Percentiles rank a stretch among this genome's conserved stretches.
These are phyloP conservation scores for Agrocybe chaxingu DNA, from an alignment of 768 basidiomycete species.

Conservation along the genomic window DNA sequence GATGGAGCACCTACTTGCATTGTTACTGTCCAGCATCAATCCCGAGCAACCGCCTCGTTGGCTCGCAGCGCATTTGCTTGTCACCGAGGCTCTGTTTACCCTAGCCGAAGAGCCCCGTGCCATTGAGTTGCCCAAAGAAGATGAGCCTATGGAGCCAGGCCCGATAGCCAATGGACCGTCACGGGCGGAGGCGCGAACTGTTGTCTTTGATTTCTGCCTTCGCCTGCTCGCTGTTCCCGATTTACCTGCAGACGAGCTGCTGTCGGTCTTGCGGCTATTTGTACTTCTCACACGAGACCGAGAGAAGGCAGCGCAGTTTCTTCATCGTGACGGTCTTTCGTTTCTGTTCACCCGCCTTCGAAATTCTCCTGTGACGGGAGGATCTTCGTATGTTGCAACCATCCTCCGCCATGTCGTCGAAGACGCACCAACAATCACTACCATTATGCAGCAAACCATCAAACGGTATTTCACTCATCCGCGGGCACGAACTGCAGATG, in stretches of 20 bases:
- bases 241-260: slow-evolving; percentile 75
- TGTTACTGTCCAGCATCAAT: slow-evolving; percentile 58
- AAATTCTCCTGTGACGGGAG: slow-evolving; percentile 56
- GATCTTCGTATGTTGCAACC: slow-evolving; percentile 80
- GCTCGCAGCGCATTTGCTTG: slow-evolving; percentile 83
- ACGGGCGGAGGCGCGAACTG: slow-evolving; percentile 56
- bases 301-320: slow-evolving; percentile 60
- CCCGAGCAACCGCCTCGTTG: slow-evolving; percentile 75
- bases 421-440: slow-evolving; percentile 58
- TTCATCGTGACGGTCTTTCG: slow-evolving; percentile 60
- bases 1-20: slow-evolving; percentile 65
- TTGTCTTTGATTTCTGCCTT: slow-evolving; percentile 75
- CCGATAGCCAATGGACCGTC: slow-evolving; percentile 57
- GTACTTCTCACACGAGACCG: slow-evolving; percentile 81
- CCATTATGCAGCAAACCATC: slow-evolving; percentile 80
- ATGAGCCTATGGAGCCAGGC: slow-evolving; percentile 53
- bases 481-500: slow-evolving; percentile 64
- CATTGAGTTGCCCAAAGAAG: slow-evolving; percentile 67
- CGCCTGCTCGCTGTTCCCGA: slow-evolving; percentile 63
- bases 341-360: slow-evolving; percentile 68
- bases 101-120: slow-evolving; percentile 69
- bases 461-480: slow-evolving; percentile 76
- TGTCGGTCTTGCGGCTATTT: slow-evolving; percentile 78
- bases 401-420: slow-evolving; percentile 93
- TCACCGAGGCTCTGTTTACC: slow-evolving; percentile 80